Percentiles rank a stretch among this genome's conserved stretches.
These are phyloP conservation scores for Cladophialophora exuberans DNA, from an alignment of 2,329 filamentous ascomycete species.

Conservation along the genomic window DNA sequence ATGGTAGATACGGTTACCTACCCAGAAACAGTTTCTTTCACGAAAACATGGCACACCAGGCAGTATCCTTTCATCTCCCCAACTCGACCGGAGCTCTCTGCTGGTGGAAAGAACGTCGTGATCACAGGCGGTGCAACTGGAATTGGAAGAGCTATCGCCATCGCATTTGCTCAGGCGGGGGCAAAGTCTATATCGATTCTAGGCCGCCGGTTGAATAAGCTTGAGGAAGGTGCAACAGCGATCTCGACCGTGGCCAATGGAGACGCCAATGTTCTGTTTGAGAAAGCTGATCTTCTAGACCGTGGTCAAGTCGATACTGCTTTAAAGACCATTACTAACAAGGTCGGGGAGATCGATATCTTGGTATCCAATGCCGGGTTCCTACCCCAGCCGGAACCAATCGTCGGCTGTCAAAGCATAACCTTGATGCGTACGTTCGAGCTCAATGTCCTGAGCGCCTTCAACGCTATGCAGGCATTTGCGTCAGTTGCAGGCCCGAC, in stretches of 20 bases:
- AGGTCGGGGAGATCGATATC: slow-evolving; percentile 13
- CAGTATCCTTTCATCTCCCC: slow-evolving; percentile 40
- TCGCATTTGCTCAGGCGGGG: slow-evolving; percentile 37
- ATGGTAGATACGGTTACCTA: no score
- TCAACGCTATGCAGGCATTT: slow-evolving; percentile 23
- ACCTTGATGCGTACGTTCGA: slow-evolving; percentile 18
- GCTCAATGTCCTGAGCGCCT: slow-evolving; percentile 11
- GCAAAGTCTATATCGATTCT: slow-evolving; percentile 9
- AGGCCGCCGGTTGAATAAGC: not conserved
- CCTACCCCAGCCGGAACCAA: not conserved
- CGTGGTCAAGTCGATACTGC: not conserved
- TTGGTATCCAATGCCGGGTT: slow-evolving; percentile 19
- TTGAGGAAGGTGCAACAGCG: not conserved
- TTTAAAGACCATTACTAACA: slow-evolving; percentile 1
- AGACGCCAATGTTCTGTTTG: not conserved
- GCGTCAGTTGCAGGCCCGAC: slow-evolving; percentile 9
- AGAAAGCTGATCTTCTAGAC: slow-evolving; percentile 4
- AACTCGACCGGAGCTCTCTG: slow-evolving; percentile 31
- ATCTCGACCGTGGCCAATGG: not conserved
- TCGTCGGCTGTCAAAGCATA: slow-evolving; percentile 11
- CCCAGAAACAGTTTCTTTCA: not conserved
- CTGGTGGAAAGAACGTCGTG: slow-evolving; percentile 34
- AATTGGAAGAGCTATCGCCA: slow-evolving; percentile 35
- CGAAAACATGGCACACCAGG: slow-evolving; percentile 32
- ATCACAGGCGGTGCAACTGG: slow-evolving; percentile 35